Conservation (phyloP, 306 rosid species). For the Comarum palustre region DNA sequence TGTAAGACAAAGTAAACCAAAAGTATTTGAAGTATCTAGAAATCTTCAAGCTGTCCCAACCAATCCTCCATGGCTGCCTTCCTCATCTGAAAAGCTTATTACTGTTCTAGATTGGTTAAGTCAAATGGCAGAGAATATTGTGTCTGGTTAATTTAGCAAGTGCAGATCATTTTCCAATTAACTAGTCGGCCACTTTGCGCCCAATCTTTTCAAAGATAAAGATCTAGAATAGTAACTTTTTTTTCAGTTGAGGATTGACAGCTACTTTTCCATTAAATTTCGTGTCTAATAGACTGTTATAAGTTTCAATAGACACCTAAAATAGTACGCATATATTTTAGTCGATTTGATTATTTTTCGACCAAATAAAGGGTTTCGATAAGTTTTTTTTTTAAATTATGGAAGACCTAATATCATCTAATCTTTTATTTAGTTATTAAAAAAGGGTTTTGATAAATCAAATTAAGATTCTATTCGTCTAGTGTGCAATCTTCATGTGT, state of each 20-base stretch:
- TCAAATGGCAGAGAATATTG: not conserved
- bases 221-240: not conserved
- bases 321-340: no score
- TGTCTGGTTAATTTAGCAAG: not conserved
- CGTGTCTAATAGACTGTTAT: not conserved
- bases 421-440: no score
- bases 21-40: not conserved
- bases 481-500: no score
- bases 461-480: no score
- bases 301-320: not conserved
- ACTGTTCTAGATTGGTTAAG: not conserved
- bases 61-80: not conserved
- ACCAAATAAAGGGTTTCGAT: no score
- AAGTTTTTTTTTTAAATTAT: no score
- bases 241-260: not conserved
- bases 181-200: not conserved
- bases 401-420: no score
- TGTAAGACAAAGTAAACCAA: not conserved
- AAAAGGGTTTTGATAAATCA: no score
- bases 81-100: not conserved
- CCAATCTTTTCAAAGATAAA: constrained; percentile 5
- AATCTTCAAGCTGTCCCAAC: not conserved
- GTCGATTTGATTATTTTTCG: no score
- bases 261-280: not conserved
- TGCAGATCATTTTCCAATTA: not conserved